Evolutionary conservation across 495 filamentous ascomycete genomes (phyloP), one percentile per base, ranked within the genome.

Genomic region (Daldinia decipiens): DNA sequence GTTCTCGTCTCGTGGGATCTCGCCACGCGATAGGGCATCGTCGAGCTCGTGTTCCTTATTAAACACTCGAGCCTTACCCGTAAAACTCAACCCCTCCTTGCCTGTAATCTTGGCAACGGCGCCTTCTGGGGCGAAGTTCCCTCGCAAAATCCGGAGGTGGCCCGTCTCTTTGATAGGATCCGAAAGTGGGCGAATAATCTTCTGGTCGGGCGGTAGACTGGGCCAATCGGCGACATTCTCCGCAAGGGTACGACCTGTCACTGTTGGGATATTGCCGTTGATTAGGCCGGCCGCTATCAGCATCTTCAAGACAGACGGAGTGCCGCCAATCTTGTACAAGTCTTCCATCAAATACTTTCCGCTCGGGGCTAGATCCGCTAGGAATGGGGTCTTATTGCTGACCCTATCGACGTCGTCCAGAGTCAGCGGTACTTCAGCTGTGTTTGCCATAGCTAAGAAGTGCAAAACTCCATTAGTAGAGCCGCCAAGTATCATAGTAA

Each of bases 91-190:
- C 5, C 95, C 95, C 79, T 99, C 95, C 78, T 97, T 98, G 19
- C 95, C 95, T 0, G 95, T 99, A 78, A 99, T 99, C 82, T 99
- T 99, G 66, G 95, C 95, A 3, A 99, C 95, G 8, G 95, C 91
- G 36, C 95, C 95, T 36, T 91, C 91, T 0, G 95, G 95, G 2
- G 95, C 92, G 39, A 99, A 87, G 79, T 98, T 98, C 39, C 95
- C 95, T 54, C 86, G 86, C 9, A 99, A 86, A 54, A 99, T 92
- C 75, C 95, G 93, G 53, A 99, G 83, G 77, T 99, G 95, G 43
- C 95, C 95, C 9, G 90, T 92, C 1, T 82, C 53, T 79, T 97
- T 98, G 82, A 98, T 97, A 17, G 95, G 95, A 76, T 94, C 87
- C 53, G 84, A 80, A 11, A 98, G 79, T 0, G 91, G 88, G 1